Evolutionary conservation across 169 alveolate genomes (phyloP), one percentile per base, ranked within the genome.

Genomic region (Eimeria praecox): DNA sequence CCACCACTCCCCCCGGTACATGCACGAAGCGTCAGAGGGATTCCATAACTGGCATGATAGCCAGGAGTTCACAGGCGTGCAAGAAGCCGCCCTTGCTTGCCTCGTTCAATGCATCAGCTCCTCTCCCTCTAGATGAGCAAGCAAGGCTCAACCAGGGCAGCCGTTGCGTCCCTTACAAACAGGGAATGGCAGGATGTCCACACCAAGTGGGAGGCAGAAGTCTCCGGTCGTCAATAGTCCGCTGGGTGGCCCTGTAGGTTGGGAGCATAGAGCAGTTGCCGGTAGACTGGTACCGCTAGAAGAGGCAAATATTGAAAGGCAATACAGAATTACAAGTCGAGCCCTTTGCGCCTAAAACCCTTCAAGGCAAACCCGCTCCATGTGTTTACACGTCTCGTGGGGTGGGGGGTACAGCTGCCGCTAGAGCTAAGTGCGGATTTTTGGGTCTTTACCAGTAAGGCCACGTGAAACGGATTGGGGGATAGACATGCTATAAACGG

Each of bases 301-400:
- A 30, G 38, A 18, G 5, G 75, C 35, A 64, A 3, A 2, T 14
- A n/a, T 30, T 9, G 10, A 33, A 8, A n/a, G 42, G n/a, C 80
- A 35, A 33, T 10, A 33, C n/a, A 14, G 3, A 35, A 44, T 69
- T 35, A 20, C 46, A 33, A 16, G 80, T 35, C 33, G 30, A 16
- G 49, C 20, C 49, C 14, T 69, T 35, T 69, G 49, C 10, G 24
- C 18, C 49, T 33, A 30, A 69, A 77, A 62, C 40, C 24, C 64
- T 10, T 77, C 59, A 62, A 77, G 33, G 87, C 44, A 18, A 16
- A 10, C 27, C 22, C 42, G 27, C n/a, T 16, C 20, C 10, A 38
- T 24, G 87, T 77, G 56, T 77, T 40, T 77, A 24, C 64, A 42
- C 59, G 38, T 77, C 87, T 77, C 87, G 87, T 59, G 42, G 33